Conservation (phyloP, 495 filamentous ascomycete genomes). For the Penicillium subrubescens region DNA sequence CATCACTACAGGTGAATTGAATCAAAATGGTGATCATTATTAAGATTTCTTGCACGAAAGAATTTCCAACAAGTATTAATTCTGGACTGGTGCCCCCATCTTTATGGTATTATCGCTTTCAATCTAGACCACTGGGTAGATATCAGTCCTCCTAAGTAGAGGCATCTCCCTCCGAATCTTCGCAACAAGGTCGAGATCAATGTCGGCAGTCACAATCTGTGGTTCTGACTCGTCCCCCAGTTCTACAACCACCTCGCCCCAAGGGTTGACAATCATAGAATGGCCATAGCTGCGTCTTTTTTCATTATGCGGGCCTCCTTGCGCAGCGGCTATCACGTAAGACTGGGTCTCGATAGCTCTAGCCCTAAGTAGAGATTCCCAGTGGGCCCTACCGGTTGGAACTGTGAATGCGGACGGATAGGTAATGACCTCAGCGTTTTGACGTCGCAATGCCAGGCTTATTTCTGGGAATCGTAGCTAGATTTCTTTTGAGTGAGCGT, state of each 20-base stretch:
- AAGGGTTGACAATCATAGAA: constrained; percentile 84
- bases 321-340: constrained; percentile 87
- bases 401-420: constrained; percentile 93
- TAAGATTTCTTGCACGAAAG: constrained; percentile 9
- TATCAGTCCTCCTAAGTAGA: constrained; percentile 60
- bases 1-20: constrained; percentile 30
- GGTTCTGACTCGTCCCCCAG: constrained; percentile 57
- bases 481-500: not conserved
- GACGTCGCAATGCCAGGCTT: constrained; percentile 63
- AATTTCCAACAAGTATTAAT: not conserved
- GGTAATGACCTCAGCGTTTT: constrained; percentile 74
- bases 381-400: constrained; percentile 83
- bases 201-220: constrained; percentile 53
- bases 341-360: constrained; percentile 88
- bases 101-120: not conserved
- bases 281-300: constrained; percentile 84
- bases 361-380: constrained; percentile 75
- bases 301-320: constrained; percentile 77
- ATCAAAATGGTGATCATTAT: constrained; percentile 24
- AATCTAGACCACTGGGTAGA: constrained; percentile 54
- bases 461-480: constrained; percentile 81
- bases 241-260: constrained; percentile 75
- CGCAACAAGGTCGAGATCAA: constrained; percentile 51
- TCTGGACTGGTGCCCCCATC: not conserved
- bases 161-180: constrained; percentile 65